phyloP scores from a whole-genome alignment of 805 yeast genomes.

The Pichia deserticola region DNA sequence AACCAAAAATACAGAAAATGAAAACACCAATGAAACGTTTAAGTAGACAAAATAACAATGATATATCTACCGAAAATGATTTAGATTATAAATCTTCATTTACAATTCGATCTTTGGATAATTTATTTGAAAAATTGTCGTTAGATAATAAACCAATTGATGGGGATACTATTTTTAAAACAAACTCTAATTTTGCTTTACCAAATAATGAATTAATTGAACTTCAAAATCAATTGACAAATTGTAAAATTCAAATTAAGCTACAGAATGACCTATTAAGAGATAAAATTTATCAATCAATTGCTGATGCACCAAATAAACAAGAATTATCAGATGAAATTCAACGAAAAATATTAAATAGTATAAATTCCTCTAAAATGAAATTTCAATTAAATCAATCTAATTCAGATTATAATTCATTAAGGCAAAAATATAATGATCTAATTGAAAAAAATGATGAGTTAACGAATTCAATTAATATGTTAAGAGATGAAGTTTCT shows the following conservation, averaged over 20 bases:
- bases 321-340: slow-evolving; percentile 13
- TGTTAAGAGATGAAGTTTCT: slow-evolving; percentile 14
- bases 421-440: slow-evolving; percentile 2
- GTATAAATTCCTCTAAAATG: slow-evolving; percentile 1
- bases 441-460: not conserved
- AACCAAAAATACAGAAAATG: too few species aligned
- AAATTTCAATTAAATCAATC: not conserved
- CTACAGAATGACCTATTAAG: slow-evolving; percentile 26
- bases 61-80: slow-evolving; percentile 3
- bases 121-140: not conserved
- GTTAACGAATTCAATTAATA: slow-evolving; percentile 10
- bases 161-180: not conserved
- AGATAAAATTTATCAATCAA: slow-evolving; percentile 13
- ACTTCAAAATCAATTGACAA: slow-evolving; percentile 26
- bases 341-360: slow-evolving; percentile 10
- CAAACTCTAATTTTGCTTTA: not conserved
- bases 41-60: slow-evolving; percentile 4
- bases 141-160: not conserved
- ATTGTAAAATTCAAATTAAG: slow-evolving; percentile 28
- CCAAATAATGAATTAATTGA: slow-evolving; percentile 17
- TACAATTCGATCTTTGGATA: not conserved
- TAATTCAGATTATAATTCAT: not conserved
- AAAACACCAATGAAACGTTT: not conserved
- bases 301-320: slow-evolving; percentile 3
- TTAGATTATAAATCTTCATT: not conserved